These are phyloP conservation scores for Triticum timopheevii DNA, from an alignment of 176 grass and related monocot genomes.

Conservation along the genomic window DNA sequence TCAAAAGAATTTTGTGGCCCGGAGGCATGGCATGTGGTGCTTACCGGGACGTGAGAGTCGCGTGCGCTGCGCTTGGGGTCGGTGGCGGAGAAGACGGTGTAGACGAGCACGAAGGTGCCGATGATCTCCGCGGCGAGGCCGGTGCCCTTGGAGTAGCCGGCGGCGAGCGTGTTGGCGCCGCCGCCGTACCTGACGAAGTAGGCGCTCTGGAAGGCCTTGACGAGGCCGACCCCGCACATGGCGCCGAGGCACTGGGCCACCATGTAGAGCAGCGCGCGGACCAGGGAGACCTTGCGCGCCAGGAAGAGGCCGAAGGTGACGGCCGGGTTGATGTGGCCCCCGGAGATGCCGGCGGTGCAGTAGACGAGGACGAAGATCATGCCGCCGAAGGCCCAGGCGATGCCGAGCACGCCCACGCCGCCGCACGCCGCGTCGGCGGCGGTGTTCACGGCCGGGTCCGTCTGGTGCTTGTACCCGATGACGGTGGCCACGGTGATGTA, in stretches of 20 bases:
- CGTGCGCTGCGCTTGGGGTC: conserved; percentile 98
- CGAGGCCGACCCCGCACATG: conserved; percentile 82
- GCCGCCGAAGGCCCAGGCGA: conserved; percentile 97
- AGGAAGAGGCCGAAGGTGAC: conserved; percentile 89
- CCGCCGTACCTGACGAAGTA: conserved; percentile 73
- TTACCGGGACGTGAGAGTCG: conserved; percentile 95
- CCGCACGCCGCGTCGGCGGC: conserved; percentile 52
- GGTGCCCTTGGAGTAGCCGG: conserved; percentile 81
- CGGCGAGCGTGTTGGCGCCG: conserved; percentile 66
- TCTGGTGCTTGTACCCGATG: conserved; percentile 90
- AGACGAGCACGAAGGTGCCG: conserved; percentile 96
- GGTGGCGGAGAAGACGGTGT: conserved; percentile 99
- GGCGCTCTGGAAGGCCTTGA: conserved; percentile 88
- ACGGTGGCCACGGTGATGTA: conserved; percentile 85
- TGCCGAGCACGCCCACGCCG: conserved; percentile 85
- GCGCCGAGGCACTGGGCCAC: conserved; percentile 90
- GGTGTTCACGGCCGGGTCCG: background rate
- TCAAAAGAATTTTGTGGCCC: background rate
- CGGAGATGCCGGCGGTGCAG: conserved; percentile 97
- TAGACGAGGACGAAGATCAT: conserved; percentile 99
- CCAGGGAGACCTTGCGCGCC: conserved; percentile 80
- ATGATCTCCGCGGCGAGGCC: conserved; percentile 95
- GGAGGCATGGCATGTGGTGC: background rate
- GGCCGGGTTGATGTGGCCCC: conserved; percentile 94
- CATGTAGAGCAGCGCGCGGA: conserved; percentile 87